Evolutionary conservation across 2,329 filamentous ascomycete genomes (phyloP).

Genomic region (Ceratocystis ficicola): DNA sequence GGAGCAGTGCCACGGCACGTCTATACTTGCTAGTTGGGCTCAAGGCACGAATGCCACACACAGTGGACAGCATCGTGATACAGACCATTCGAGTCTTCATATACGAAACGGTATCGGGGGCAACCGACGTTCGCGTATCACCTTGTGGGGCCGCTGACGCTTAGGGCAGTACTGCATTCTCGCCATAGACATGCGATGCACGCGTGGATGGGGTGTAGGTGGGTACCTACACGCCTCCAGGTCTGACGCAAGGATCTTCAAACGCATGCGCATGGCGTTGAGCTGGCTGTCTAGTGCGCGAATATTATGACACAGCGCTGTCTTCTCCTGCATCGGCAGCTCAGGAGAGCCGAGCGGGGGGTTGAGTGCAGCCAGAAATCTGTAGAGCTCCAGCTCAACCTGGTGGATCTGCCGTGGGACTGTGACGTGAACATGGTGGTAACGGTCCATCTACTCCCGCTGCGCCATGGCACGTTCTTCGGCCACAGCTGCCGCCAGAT

Average conservation of each 20-base stretch:
- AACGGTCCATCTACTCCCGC: conserved; percentile 17
- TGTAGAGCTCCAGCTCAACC: not conserved
- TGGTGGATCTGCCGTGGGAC: conserved; percentile 7
- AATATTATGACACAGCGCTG: not conserved
- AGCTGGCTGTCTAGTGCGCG: not conserved
- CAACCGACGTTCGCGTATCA: not conserved
- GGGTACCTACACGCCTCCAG: not conserved
- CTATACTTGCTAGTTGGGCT: too few species aligned
- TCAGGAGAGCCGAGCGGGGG: not conserved
- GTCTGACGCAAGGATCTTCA: not conserved
- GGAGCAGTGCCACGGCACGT: too few species aligned
- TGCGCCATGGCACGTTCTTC: conserved; percentile 17
- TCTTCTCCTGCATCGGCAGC: not conserved
- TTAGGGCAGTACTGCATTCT: not conserved
- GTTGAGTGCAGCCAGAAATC: not conserved
- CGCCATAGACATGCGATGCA: conserved; percentile 1
- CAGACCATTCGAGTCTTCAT: not conserved
- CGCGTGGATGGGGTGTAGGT: not conserved
- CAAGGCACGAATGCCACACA: too few species aligned
- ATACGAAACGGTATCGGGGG: conserved; percentile 9
- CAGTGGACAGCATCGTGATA: not conserved
- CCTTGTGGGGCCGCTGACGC: not conserved
- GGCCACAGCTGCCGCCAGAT: not conserved
- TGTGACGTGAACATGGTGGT: conserved; percentile 8
- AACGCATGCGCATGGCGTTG: not conserved